Evolutionary conservation across 768 basidiomycete species (phyloP), one percentile per base, ranked within the genome.

Genomic region (Mycena pura): DNA sequence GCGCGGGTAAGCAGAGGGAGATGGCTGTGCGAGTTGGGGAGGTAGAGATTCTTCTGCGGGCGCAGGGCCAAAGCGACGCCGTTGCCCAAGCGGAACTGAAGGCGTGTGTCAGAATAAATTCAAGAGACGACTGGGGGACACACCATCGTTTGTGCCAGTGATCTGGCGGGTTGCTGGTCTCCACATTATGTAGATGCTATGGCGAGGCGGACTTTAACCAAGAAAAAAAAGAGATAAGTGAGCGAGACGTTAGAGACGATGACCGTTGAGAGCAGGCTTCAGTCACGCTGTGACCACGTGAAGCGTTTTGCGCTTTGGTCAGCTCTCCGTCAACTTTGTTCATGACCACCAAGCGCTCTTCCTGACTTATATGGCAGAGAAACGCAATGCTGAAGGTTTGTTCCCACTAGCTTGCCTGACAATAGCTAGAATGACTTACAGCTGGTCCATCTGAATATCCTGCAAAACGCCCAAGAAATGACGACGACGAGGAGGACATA

Each of bases 131-230:
- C 14, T 47, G 38, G n/a, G n/a, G 41, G 29, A 77, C 86, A 69
- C 36, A 92, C 94, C 91, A 43, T 96, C 95, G 68, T 97, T 97
- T 21, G 95, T 96, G 57, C 95, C 95, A 36, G 92, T 92, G 27
- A 95, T 91, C 77, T 93, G 90, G 67, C 88, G 88, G 57, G 93
- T 93, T 64, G 93, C 91, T 57, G 92, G 92, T 77, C 88, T 89
- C 91, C 92, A 94, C 92, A 94, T 93, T 64, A 69, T 76, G 68
- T n/a, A n/a, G n/a, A n/a, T n/a, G n/a, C n/a, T n/a, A 47, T 60
- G 66, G 72, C 76, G 21, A 73, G 70, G 75, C 76, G 76, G 77
- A 77, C 78, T 76, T 62, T 64, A 65, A 54, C 55, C 52, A 69
- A 66, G 63, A 67, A 68, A 58, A 60, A 46, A 56, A 66, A 62